Evolutionary conservation across 2,329 filamentous ascomycete genomes (phyloP).

Genomic region (Pseudocercospora cruenta): DNA sequence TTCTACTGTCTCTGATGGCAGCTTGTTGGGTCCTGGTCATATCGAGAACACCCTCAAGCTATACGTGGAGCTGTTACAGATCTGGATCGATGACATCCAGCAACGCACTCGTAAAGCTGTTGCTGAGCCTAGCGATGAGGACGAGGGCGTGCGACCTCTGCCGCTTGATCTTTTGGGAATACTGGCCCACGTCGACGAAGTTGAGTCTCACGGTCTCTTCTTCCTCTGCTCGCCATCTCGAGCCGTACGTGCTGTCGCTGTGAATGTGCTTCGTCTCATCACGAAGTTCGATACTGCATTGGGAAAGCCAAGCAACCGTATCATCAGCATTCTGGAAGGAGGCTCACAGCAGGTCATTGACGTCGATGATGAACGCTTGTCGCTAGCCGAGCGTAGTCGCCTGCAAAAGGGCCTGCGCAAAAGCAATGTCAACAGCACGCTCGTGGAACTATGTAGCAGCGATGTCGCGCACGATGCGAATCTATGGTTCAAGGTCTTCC

Average conservation of each 20-base stretch:
- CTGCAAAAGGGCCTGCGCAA: slow-evolving; percentile 87
- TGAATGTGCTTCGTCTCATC: slow-evolving; percentile 88
- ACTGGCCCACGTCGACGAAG: slow-evolving; percentile 92
- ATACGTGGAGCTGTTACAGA: slow-evolving; percentile 90
- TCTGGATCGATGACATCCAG: slow-evolving; percentile 97
- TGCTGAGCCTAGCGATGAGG: slow-evolving; percentile 65
- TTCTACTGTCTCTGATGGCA: slow-evolving; percentile 96
- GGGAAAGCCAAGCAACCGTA: slow-evolving; percentile 72
- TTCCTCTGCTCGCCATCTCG: slow-evolving; percentile 96
- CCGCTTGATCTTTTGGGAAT: slow-evolving; percentile 80
- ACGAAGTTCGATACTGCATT: slow-evolving; percentile 91
- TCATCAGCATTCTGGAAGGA: slow-evolving; percentile 90
- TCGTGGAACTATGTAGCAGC: slow-evolving; percentile 93
- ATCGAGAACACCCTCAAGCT: slow-evolving; percentile 92
- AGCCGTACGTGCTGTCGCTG: slow-evolving; percentile 83
- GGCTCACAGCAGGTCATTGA: slow-evolving; percentile 88
- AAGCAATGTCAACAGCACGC: slow-evolving; percentile 78
- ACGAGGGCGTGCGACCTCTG: slow-evolving; percentile 38
- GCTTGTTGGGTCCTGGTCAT: slow-evolving; percentile 89
- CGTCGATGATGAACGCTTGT: slow-evolving; percentile 87
- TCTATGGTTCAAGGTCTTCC: slow-evolving; percentile 97
- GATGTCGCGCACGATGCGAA: slow-evolving; percentile 93
- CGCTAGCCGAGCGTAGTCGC: slow-evolving; percentile 88
- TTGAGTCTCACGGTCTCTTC: slow-evolving; percentile 94
- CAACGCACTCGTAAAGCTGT: slow-evolving; percentile 77